These are phyloP conservation scores for Phytopythium sindhum DNA, from an alignment of 352 stramenopile genomes.

Conservation along the genomic window DNA sequence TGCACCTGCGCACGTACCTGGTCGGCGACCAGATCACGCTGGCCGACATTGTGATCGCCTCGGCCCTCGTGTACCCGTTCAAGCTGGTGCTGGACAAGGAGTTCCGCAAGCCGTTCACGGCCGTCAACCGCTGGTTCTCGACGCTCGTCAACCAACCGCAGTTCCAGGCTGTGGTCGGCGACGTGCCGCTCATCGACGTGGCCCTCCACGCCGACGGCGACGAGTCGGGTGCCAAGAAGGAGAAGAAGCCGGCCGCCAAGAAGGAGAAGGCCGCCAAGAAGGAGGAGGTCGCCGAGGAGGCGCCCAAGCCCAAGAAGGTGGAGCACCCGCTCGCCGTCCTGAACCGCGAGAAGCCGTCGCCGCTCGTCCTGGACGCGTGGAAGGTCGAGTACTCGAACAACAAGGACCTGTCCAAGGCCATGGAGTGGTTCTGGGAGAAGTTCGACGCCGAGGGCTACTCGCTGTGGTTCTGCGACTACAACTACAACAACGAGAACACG, in stretches of 20 bases:
- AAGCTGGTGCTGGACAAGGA: constrained; percentile 91
- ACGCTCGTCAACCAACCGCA: constrained; percentile 93
- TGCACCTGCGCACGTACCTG: constrained; percentile 89
- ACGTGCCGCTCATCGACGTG: constrained; percentile 83
- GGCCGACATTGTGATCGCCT: constrained; percentile 90
- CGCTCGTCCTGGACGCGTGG: constrained; percentile 86
- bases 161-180: constrained; percentile 90
- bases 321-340: constrained; percentile 87
- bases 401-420: constrained; percentile 71
- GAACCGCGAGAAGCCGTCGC: constrained; percentile 78
- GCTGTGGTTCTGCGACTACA: constrained; percentile 91
- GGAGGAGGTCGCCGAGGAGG: constrained; percentile 28
- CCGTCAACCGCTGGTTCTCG: constrained; percentile 91
- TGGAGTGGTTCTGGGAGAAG: constrained; percentile 90
- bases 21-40: constrained; percentile 92
- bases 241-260: constrained; percentile 34
- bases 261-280: constrained; percentile 45
- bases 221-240: constrained; percentile 28
- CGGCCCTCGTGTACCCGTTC: constrained; percentile 92
- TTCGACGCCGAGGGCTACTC: constrained; percentile 89
- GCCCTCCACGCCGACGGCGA: constrained; percentile 64
- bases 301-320: constrained; percentile 68
- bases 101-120: constrained; percentile 86
- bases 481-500: constrained; percentile 93
- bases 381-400: constrained; percentile 94